phyloP scores from a whole-genome alignment of 305 asterid genomes.

The Solanum hybrid region DNA sequence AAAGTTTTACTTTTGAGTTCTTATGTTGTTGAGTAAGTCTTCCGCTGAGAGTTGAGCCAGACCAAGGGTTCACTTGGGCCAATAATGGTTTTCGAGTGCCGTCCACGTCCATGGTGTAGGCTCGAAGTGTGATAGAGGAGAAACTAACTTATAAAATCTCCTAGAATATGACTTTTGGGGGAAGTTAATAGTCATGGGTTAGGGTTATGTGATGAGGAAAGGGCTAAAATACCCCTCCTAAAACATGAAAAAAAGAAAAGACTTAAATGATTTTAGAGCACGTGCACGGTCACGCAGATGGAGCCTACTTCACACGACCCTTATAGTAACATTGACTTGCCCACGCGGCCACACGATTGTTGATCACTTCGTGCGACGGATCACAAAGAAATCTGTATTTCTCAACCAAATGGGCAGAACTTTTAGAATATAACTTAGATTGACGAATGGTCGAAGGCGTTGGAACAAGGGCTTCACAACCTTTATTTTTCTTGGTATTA shows the following conservation, averaged over 20 bases:
- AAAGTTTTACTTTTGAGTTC: no score
- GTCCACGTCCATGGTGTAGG: background rate
- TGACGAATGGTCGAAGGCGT: background rate
- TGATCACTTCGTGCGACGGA: background rate
- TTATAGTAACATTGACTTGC: background rate
- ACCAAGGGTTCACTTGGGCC: background rate
- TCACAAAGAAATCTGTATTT: background rate
- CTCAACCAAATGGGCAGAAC: background rate
- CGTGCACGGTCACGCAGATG: background rate
- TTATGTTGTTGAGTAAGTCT: no score
- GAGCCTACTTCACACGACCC: background rate
- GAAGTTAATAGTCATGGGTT: background rate
- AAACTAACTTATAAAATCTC: background rate
- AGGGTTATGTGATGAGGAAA: background rate
- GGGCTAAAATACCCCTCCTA: background rate
- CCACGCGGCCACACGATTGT: background rate
- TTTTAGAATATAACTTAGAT: background rate
- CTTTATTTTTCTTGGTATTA: background rate
- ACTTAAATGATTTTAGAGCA: background rate
- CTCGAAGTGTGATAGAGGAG: background rate
- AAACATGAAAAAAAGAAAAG: background rate
- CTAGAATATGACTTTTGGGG: background rate
- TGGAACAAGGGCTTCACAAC: background rate
- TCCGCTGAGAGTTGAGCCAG: no score
- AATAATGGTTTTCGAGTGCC: background rate